Percentiles rank a stretch among this genome's conserved stretches.
These are phyloP conservation scores for Globisporangium nodosum DNA, from an alignment of 352 stramenopile species.

Conservation along the genomic window DNA sequence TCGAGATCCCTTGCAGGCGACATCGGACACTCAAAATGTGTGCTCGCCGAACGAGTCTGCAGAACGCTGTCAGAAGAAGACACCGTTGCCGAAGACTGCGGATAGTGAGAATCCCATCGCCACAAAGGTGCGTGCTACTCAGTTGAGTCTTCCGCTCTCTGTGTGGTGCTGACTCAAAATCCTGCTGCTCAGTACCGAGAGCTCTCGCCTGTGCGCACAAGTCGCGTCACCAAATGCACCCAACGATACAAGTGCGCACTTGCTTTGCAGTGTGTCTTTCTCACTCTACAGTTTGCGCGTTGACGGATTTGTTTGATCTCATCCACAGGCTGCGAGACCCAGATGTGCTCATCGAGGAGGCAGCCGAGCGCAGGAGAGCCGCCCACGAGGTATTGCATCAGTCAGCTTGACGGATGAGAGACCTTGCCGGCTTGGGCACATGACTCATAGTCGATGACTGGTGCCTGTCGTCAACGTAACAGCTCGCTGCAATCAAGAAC, in stretches of 20 bases:
- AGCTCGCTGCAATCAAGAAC: conserved; percentile 9
- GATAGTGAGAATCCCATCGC: not conserved
- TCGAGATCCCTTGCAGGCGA: not conserved
- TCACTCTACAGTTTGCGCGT: not conserved
- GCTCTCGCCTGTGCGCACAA: conserved; percentile 1
- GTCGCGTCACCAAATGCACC: not conserved
- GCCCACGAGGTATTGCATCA: conserved; percentile 17
- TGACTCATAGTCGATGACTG: not conserved
- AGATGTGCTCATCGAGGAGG: conserved; percentile 24
- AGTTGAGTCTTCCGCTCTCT: not conserved
- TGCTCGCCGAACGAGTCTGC: not conserved
- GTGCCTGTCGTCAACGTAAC: not conserved
- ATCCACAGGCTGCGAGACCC: conserved; percentile 20
- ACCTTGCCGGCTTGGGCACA: not conserved
- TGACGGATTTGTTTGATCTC: not conserved
- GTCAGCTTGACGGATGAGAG: not conserved
- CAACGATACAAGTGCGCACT: conserved; percentile 11
- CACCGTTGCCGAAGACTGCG: not conserved
- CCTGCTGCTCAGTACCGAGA: not conserved
- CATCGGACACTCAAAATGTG: not conserved
- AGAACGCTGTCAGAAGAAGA: not conserved
- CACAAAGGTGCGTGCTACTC: not conserved
- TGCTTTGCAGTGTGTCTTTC: not conserved
- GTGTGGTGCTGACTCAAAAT: not conserved
- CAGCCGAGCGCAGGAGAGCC: conserved; percentile 17